A percentile compares a stretch with the other conserved stretches of the same genome.
phyloP scores from a whole-genome alignment of 2,329 filamentous ascomycete genomes.

The Fusarium anguioides region DNA sequence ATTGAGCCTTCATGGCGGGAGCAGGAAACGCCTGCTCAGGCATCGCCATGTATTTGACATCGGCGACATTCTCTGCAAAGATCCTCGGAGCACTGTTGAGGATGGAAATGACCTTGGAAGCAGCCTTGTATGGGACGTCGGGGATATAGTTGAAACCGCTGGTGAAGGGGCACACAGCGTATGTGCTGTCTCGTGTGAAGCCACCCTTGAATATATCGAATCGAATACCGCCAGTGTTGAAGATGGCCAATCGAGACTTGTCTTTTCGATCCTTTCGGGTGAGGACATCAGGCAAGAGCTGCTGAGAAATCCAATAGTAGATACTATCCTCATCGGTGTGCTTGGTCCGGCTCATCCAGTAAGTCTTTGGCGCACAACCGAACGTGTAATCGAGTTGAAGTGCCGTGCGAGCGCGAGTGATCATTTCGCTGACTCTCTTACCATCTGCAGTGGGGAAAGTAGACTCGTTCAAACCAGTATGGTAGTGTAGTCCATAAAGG shows the following conservation, averaged over 20 bases:
- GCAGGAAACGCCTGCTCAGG: conserved; percentile 57
- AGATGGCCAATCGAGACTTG: conserved; percentile 75
- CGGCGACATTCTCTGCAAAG: conserved; percentile 51
- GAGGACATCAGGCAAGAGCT: conserved; percentile 77
- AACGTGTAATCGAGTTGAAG: conserved; percentile 78
- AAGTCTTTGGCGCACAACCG: conserved; percentile 84
- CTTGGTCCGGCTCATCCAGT: conserved; percentile 83
- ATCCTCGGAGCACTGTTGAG: conserved; percentile 68
- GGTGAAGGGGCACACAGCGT: conserved; percentile 87
- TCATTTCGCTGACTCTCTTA: conserved; percentile 75
- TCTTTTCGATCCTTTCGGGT: conserved; percentile 67
- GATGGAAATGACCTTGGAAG: conserved; percentile 72
- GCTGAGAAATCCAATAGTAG: conserved; percentile 80
- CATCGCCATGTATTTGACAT: conserved; percentile 61
- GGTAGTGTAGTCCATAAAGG: conserved; percentile 82
- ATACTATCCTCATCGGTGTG: conserved; percentile 81
- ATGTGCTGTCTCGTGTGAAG: conserved; percentile 90
- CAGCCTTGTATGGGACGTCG: conserved; percentile 82
- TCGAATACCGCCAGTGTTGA: conserved; percentile 91
- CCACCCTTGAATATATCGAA: conserved; percentile 95
- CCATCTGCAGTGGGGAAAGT: conserved; percentile 83
- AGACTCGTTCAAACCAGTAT: conserved; percentile 76
- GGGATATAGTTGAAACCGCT: conserved; percentile 81
- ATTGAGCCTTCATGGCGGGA: conserved; percentile 24
- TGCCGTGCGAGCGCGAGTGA: conserved; percentile 74